A percentile compares a stretch with the other conserved stretches of the same genome.
Evolutionary conservation across 1,284 basidiomycete species (phyloP).

Genomic region (Cryptococcus depauperatus): DNA sequence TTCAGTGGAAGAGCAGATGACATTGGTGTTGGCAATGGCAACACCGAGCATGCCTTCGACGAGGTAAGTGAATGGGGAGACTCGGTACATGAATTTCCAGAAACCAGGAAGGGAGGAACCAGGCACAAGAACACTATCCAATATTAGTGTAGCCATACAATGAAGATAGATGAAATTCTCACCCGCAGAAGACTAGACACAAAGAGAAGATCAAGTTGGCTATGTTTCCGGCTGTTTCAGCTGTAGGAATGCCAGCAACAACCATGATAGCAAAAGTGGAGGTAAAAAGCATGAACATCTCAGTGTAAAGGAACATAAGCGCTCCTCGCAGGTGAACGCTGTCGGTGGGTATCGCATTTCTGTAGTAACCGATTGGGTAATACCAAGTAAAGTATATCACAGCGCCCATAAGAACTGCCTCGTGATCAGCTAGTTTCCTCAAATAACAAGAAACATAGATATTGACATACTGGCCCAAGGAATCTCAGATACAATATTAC

Average conservation of each 20-base stretch:
- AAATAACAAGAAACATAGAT: neutral
- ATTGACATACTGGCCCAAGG: constrained; percentile 20
- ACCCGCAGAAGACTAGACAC: constrained; percentile 46
- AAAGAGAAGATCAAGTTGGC: constrained; percentile 46
- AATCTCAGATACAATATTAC: constrained; percentile 44
- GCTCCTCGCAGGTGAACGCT: constrained; percentile 35
- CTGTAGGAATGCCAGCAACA: constrained; percentile 39
- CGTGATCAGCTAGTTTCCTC: neutral
- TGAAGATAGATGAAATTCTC: constrained; percentile 3
- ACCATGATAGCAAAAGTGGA: constrained; percentile 43
- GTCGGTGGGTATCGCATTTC: constrained; percentile 39
- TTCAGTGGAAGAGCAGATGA: constrained; percentile 45
- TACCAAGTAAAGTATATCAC: constrained; percentile 47
- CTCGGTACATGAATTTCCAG: constrained; percentile 76
- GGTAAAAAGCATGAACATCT: constrained; percentile 44
- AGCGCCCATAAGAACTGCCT: constrained; percentile 46
- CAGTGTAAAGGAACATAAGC: constrained; percentile 40
- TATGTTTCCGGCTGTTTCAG: constrained; percentile 46
- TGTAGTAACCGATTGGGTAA: constrained; percentile 45
- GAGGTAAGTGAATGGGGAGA: constrained; percentile 61
- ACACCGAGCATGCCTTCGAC: constrained; percentile 44
- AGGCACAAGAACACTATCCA: constrained; percentile 47
- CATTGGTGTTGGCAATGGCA: constrained; percentile 36
- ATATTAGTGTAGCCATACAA: neutral
- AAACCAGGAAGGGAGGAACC: constrained; percentile 52